Percentiles rank a stretch among this genome's conserved stretches.
Conservation (phyloP, 1,284 basidiomycete genomes). For the Ustilago xerochloae region DNA sequence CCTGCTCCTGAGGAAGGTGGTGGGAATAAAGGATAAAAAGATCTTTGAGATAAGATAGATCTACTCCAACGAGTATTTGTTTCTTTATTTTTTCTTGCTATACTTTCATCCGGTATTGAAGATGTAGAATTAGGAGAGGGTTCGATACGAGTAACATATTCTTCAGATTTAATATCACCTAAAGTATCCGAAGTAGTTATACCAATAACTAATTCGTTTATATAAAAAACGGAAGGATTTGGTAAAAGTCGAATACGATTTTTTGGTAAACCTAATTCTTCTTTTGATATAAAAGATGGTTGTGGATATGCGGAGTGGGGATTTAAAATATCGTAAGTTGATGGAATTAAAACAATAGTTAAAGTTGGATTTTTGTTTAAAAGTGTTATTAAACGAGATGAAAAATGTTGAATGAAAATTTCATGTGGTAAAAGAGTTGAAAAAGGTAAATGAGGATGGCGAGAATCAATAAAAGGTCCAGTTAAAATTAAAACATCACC, state of each 20-base stretch:
- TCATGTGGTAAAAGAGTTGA: constrained; percentile 75
- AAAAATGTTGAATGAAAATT: constrained; percentile 79
- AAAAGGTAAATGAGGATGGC: constrained; percentile 82
- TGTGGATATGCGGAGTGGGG: constrained; percentile 89
- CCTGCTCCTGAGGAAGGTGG: constrained; percentile 81
- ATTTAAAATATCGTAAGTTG: constrained; percentile 81
- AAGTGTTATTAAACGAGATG: constrained; percentile 74
- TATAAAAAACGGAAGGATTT: constrained; percentile 84
- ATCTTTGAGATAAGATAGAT: constrained; percentile 85
- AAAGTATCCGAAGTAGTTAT: constrained; percentile 84
- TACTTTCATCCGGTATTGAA: constrained; percentile 54
- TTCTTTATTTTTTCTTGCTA: constrained; percentile 55
- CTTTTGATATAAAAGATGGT: constrained; percentile 74
- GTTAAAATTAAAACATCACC: constrained; percentile 83
- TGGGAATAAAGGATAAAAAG: constrained; percentile 95
- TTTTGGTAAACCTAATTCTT: constrained; percentile 40
- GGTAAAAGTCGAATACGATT: constrained; percentile 81
- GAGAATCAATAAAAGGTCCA: constrained; percentile 86
- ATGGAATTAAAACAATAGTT: constrained; percentile 81
- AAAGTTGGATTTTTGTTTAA: constrained; percentile 77
- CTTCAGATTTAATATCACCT: constrained; percentile 87
- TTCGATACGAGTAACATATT: constrained; percentile 78
- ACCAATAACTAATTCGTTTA: constrained; percentile 86
- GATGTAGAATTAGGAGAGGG: not conserved
- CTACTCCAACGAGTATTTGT: constrained; percentile 68